phyloP scores from a whole-genome alignment of 2,329 filamentous ascomycete genomes.

The Fusarium fujikuroi region DNA sequence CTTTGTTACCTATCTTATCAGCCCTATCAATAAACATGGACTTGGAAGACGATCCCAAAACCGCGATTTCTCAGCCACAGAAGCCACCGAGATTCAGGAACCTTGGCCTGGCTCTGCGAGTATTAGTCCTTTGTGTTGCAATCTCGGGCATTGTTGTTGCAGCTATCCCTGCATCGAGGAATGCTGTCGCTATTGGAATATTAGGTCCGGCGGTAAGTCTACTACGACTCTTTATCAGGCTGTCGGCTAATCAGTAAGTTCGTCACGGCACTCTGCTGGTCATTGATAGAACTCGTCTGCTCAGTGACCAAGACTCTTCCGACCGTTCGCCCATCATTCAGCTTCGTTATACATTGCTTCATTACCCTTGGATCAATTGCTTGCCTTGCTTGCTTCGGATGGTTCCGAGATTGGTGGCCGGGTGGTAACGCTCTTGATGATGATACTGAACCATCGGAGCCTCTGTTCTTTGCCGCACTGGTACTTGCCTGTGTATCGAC shows the following conservation, averaged over 20 bases:
- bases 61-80: neutral
- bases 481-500: neutral
- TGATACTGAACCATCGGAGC: neutral
- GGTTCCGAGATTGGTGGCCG: neutral
- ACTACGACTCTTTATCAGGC: rapidly evolving
- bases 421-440: neutral
- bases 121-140: neutral
- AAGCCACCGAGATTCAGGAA: neutral
- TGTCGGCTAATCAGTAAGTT: neutral
- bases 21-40: neutral
- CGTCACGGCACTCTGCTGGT: neutral
- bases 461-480: neutral
- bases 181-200: neutral
- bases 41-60: neutral
- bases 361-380: neutral
- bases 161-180: neutral
- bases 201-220: neutral
- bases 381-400: neutral
- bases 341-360: neutral
- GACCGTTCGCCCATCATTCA: neutral
- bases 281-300: neutral
- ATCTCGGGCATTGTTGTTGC: neutral
- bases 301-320: neutral
- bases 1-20: neutral
- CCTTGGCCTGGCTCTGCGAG: neutral